Evolutionary conservation across 192 early-diverging fungal species (phyloP).

Genomic region (Glomus cerebriforme): DNA sequence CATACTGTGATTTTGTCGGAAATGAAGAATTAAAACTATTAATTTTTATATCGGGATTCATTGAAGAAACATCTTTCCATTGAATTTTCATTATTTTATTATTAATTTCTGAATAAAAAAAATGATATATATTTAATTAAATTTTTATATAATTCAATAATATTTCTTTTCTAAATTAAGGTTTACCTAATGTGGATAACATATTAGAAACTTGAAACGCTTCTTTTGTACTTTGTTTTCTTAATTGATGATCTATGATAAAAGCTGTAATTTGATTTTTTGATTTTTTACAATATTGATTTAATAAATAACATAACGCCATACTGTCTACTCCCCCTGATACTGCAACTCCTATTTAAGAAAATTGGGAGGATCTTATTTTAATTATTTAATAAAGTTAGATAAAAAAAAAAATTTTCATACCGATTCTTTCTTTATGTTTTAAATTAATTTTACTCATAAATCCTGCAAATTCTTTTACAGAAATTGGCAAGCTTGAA

Average conservation of each 20-base stretch:
- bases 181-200: slow-evolving; percentile 38
- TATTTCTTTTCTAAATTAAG: not conserved
- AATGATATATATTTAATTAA: not conserved
- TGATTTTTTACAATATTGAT: slow-evolving; percentile 4
- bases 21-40: slow-evolving; percentile 3
- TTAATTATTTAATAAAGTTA: not conserved
- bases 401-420: not conserved
- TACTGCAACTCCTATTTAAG: slow-evolving; percentile 42
- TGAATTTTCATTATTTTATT: slow-evolving; percentile 13
- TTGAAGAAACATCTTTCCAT: not conserved
- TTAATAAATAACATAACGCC: slow-evolving; percentile 36
- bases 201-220: slow-evolving; percentile 37
- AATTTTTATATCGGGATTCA: not conserved
- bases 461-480: not conserved
- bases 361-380: not conserved
- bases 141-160: not conserved
- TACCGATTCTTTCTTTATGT: not conserved
- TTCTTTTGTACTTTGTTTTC: slow-evolving; percentile 43
- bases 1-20: slow-evolving; percentile 41
- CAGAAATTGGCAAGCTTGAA: not conserved
- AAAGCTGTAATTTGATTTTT: slow-evolving; percentile 37
- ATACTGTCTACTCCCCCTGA: slow-evolving; percentile 47
- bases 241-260: slow-evolving; percentile 53
- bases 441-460: slow-evolving; percentile 2
- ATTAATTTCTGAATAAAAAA: not conserved